A percentile compares a stretch with the other conserved stretches of the same genome.
Conservation (phyloP, 2,329 filamentous ascomycete genomes). For the Cryphonectria japonica region DNA sequence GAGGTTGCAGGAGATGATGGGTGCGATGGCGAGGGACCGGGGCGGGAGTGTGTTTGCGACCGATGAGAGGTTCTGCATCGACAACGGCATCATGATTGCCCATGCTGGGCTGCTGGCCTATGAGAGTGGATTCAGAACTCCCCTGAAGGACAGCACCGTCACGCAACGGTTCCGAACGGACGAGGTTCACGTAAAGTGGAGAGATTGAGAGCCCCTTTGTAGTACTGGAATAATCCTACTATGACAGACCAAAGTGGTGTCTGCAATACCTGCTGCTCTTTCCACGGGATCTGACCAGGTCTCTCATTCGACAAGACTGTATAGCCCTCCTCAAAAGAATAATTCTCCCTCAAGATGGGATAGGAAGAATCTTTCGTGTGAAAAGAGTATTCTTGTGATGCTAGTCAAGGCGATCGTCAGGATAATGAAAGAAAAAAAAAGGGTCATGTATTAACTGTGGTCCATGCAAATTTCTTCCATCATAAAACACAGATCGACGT, state of each 20-base stretch:
- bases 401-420: background rate
- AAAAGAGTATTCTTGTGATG: background rate
- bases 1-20: slow-evolving; percentile 97
- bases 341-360: background rate
- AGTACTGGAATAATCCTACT: background rate
- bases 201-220: slow-evolving; percentile 51
- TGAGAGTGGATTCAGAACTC: slow-evolving; percentile 76
- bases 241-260: background rate
- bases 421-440: background rate
- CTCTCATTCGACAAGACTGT: background rate
- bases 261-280: background rate
- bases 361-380: background rate
- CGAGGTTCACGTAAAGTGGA: slow-evolving; percentile 80
- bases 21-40: slow-evolving; percentile 84
- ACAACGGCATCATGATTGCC: slow-evolving; percentile 99
- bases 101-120: slow-evolving; percentile 90
- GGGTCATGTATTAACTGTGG: slow-evolving; percentile 12
- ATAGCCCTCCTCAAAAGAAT: background rate
- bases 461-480: slow-evolving; percentile 21
- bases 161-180: slow-evolving; percentile 84
- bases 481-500: slow-evolving; percentile 28
- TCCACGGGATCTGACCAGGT: background rate
- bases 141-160: slow-evolving; percentile 79
- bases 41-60: slow-evolving; percentile 92
- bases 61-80: slow-evolving; percentile 97